Conservation (phyloP, 345 rosid genomes). For the Eucalyptus curtisii region DNA sequence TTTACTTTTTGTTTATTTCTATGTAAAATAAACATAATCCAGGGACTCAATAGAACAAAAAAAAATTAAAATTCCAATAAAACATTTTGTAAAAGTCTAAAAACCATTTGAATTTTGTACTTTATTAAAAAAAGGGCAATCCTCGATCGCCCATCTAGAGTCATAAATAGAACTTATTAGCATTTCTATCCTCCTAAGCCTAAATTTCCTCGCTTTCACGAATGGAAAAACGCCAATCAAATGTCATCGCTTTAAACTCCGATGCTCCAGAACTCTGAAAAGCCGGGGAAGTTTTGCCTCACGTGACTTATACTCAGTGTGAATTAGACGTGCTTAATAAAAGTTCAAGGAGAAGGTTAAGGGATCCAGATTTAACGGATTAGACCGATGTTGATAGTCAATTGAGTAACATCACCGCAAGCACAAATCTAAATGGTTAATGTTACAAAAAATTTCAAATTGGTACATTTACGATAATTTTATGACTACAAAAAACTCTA, state of each 20-base stretch:
- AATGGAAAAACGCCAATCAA: not conserved
- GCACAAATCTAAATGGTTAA: too few species aligned
- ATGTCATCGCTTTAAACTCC: not conserved
- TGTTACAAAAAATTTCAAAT: too few species aligned
- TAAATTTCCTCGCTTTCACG: not conserved
- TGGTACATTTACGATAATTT: accelerated
- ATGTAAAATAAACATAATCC: not conserved
- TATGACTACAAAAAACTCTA: accelerated
- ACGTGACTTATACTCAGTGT: not conserved
- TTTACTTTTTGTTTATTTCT: not conserved
- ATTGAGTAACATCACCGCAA: too few species aligned
- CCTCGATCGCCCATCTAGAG: not conserved
- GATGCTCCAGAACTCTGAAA: accelerated
- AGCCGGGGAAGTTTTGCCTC: not conserved
- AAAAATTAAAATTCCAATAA: not conserved
- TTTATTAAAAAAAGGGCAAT: not conserved
- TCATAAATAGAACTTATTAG: not conserved
- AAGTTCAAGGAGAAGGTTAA: not conserved
- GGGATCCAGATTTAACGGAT: accelerated
- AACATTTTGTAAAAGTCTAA: not conserved
- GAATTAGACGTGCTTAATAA: accelerated
- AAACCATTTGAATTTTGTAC: not conserved
- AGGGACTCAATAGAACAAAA: not conserved
- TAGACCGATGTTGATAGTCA: accelerated
- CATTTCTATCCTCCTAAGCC: not conserved